phyloP scores from a whole-genome alignment of 345 rosid species.

The Pistacia integerrima region DNA sequence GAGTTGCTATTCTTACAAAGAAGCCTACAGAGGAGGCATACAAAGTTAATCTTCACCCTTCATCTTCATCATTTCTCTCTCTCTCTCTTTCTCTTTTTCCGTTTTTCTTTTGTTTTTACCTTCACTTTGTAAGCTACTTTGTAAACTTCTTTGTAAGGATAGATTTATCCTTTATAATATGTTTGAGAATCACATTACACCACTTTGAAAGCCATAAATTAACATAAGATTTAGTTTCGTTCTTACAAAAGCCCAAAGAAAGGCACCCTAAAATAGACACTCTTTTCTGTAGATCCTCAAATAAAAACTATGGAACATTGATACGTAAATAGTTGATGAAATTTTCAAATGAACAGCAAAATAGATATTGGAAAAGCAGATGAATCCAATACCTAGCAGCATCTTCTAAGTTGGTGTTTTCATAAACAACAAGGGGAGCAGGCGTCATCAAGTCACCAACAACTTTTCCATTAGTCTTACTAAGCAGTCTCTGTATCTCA shows the following conservation, averaged over 20 bases:
- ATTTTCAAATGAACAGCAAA: neutral
- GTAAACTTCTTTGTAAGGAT: no score
- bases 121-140: no score
- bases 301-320: neutral
- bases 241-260: neutral
- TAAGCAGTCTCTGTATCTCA: slow-evolving; percentile 72
- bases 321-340: neutral
- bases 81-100: no score
- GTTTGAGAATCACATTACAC: neutral
- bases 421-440: slow-evolving; percentile 76
- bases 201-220: slow-evolving; percentile 7
- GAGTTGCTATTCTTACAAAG: no score
- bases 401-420: slow-evolving; percentile 78
- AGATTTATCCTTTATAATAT: no score
- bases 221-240: neutral
- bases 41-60: no score
- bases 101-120: no score
- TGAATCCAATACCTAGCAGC: slow-evolving; percentile 67
- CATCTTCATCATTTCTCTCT: no score
- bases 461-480: slow-evolving; percentile 78
- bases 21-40: no score
- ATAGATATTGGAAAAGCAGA: neutral
- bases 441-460: slow-evolving; percentile 97
- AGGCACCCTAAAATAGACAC: neutral
- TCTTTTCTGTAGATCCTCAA: neutral